Evolutionary conservation across 2,329 filamentous ascomycete species (phyloP), one percentile per base, ranked within the genome.

Genomic region (Exophiala lecanii-corni): DNA sequence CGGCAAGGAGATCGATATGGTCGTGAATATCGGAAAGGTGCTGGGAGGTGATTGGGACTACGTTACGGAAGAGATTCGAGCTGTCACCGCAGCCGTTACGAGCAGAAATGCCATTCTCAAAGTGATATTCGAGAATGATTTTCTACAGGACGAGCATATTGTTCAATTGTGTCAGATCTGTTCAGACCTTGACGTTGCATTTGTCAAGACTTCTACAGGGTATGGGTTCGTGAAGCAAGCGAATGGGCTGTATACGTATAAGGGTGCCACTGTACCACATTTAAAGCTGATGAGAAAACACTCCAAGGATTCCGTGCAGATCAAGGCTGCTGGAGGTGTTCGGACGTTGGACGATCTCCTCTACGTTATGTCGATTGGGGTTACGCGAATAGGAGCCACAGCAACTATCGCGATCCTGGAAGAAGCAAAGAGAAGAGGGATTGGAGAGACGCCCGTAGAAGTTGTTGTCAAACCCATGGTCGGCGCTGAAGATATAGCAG

Each of bases 81-180:
- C 58, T 20, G 60, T 81, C 48, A 78, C 80, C 50, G 55, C 67
- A 0, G 67, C 64, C 0, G 75, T 79, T 2, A 54, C 57, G 1
- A 54, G 57, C n/a, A 43, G 62, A 5, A 69, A 68, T 0, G 46
- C 49, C 0, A 62, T 68, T 1, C 63, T 81, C 5, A 81, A 81
- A 55, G 76, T 81, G 38, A 81, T 81, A 36, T 80, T 81, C 42
- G 76, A 81, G 53, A 81, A 78, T 51, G 76, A 79, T 54, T 81
- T 72, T 48, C 66, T 81, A 0, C 19, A 63, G 2, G 62, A 74
- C 0, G 55, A 69, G 9, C 68, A 79, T 26, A 77, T 81, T 38
- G 51, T 68, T 6, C 63, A 59, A 4, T 62, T 81, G 0, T 80
- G 77, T 54, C 54, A 70, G 56, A 76, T 81, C 20, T 81, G 78